A percentile compares a stretch with the other conserved stretches of the same genome.
These are phyloP conservation scores for Stereocaulon alpinum DNA, from an alignment of 495 filamentous ascomycete genomes.

Conservation along the genomic window DNA sequence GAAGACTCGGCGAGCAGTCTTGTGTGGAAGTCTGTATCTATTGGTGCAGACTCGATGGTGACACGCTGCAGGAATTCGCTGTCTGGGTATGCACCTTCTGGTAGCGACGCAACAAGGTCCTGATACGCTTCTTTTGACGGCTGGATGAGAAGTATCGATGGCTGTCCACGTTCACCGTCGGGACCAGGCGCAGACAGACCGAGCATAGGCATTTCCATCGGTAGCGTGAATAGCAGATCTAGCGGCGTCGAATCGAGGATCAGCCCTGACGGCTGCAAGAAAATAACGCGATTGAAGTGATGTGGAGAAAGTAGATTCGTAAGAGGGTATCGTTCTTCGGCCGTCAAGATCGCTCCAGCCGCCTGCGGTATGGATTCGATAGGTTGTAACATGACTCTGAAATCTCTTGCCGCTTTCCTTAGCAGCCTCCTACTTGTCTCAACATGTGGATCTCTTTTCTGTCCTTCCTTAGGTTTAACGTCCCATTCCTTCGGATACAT, in stretches of 20 bases:
- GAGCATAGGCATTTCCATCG: slow-evolving; percentile 24
- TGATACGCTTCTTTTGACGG: slow-evolving; percentile 18
- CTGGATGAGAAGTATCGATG: slow-evolving; percentile 20
- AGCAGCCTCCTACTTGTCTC: slow-evolving; percentile 34
- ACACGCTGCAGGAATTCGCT: slow-evolving; percentile 15
- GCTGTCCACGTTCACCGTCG: background rate
- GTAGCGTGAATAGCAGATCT: slow-evolving; percentile 34
- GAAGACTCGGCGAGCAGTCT: slow-evolving; percentile 17
- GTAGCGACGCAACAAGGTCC: slow-evolving; percentile 7
- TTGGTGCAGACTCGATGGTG: slow-evolving; percentile 14
- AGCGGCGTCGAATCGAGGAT: slow-evolving; percentile 33
- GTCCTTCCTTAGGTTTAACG: slow-evolving; percentile 18
- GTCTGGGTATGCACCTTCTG: slow-evolving; percentile 18
- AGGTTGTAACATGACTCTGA: slow-evolving; percentile 33
- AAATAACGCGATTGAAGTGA: slow-evolving; percentile 35
- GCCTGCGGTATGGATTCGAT: slow-evolving; percentile 26
- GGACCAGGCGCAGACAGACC: slow-evolving; percentile 16
- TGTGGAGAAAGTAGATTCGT: slow-evolving; percentile 30
- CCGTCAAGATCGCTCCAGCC: slow-evolving; percentile 18
- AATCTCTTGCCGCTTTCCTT: slow-evolving; percentile 31
- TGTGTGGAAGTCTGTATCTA: slow-evolving; percentile 21
- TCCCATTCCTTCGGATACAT: slow-evolving; percentile 37
- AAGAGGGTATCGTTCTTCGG: slow-evolving; percentile 26
- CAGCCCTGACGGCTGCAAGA: slow-evolving; percentile 31
- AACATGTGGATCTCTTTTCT: slow-evolving; percentile 11